Percentiles rank a stretch among this genome's conserved stretches.
These are phyloP conservation scores for Aspergillus sp. DNA, from an alignment of 2,329 filamentous ascomycete genomes.

Conservation along the genomic window DNA sequence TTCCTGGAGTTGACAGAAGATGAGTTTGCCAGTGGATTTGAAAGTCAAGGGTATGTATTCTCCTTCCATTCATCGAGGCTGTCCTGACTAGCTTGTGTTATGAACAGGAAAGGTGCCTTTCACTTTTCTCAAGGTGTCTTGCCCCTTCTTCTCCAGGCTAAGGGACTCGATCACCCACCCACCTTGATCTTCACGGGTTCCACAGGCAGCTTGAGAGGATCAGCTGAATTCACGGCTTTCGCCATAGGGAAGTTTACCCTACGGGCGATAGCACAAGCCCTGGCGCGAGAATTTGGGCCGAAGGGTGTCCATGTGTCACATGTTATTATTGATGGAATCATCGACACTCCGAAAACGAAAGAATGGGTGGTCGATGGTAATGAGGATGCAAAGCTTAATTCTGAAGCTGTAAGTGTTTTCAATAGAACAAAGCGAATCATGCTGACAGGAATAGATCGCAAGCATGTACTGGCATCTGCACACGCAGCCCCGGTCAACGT, in stretches of 20 bases:
- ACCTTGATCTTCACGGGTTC: constrained; percentile 83
- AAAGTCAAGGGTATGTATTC: constrained; percentile 44
- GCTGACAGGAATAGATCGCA: constrained; percentile 59
- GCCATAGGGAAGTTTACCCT: constrained; percentile 76
- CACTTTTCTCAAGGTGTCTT: constrained; percentile 68
- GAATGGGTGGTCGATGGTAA: constrained; percentile 50
- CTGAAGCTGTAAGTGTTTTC: constrained; percentile 60
- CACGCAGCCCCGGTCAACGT: neutral
- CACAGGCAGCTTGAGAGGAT: constrained; percentile 72
- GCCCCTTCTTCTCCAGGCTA: constrained; percentile 63
- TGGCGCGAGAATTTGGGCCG: constrained; percentile 80
- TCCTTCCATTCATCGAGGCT: neutral
- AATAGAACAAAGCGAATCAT: neutral
- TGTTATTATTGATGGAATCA: constrained; percentile 77
- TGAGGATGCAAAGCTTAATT: constrained; percentile 64
- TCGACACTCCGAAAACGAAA: constrained; percentile 71
- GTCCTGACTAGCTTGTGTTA: neutral
- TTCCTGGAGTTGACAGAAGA: constrained; percentile 57
- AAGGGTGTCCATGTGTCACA: constrained; percentile 80
- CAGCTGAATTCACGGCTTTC: constrained; percentile 65
- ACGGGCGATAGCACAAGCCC: constrained; percentile 66
- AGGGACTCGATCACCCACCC: constrained; percentile 59
- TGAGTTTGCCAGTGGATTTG: constrained; percentile 50
- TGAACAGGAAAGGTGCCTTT: constrained; percentile 57
- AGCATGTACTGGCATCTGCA: constrained; percentile 56